Base-by-base conservation (phyloP, 2,329 filamentous ascomycete genomes). In the Scedosporium boydii region DNA sequence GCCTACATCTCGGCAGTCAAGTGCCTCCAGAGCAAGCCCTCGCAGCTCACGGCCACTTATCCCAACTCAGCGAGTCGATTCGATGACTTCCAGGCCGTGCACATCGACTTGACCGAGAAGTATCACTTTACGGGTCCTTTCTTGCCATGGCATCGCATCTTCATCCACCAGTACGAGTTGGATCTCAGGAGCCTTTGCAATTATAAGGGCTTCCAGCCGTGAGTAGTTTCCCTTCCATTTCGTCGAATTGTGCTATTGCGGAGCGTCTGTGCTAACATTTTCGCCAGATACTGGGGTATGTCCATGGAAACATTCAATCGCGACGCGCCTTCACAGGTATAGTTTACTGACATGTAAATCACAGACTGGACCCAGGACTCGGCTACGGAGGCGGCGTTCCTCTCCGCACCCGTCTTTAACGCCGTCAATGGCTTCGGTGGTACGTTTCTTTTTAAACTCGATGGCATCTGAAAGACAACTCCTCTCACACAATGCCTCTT, bases 91-190 rank as follows among this genome's bases (percentile, higher is more conserved):
- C 61, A 66, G 48, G 66, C 66, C 7, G 65, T 67, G n/a, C 69
- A 71, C 38, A 68, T 69, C 34, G 64, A 64, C 27, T 60, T 69
- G 61, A 67, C 66, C 7, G 63, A 68, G 38, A 23, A 61, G n/a
- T 62, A 68, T 5, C 68, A 70, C 55, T 69, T 65, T 62, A 74
- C 64, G 74, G 67, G 48, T 68, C 71, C 65, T 26, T 75, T 78
- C 66, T 68, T 77, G 60, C 71, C 73, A 18, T 69, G 67, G 63
- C 64, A 68, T 41, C 63, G 64, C 4, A 27, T 51, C 16, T 65
- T 66, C 12, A 14, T 67, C 6, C 62, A 64, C 16, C 60, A 67
- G 4, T 71, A 69, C 14, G 69, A 71, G 60, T 59, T 66, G 3
- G 68, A 66, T 29, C 64, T 72, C 1, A 64, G 64, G 18, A 53